A percentile compares a stretch with the other conserved stretches of the same genome.
These are phyloP conservation scores for Populus alba DNA, from an alignment of 345 rosid species.

Conservation along the genomic window DNA sequence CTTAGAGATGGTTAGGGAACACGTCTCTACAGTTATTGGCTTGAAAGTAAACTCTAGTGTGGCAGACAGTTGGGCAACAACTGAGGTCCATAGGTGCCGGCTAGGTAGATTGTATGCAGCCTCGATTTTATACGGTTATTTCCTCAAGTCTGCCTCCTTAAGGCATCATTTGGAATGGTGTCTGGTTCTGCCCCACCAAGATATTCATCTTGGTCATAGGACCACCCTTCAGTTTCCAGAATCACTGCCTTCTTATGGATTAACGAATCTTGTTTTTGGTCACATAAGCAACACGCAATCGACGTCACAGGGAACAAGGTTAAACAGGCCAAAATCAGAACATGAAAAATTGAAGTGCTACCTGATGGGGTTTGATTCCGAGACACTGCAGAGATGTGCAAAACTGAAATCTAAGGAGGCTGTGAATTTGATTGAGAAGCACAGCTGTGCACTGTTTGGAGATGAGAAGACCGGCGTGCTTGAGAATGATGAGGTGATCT, in stretches of 20 bases:
- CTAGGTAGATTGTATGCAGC: slow-evolving; percentile 56
- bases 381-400: slow-evolving; percentile 65
- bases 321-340: slow-evolving; percentile 18
- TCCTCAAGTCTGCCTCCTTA: slow-evolving; percentile 69
- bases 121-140: slow-evolving; percentile 81
- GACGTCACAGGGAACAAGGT: slow-evolving; percentile 21
- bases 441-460: slow-evolving; percentile 67
- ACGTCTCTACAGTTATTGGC: slow-evolving; percentile 67
- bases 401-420: slow-evolving; percentile 70
- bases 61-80: slow-evolving; percentile 80
- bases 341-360: slow-evolving; percentile 53
- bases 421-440: slow-evolving; percentile 63
- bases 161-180: slow-evolving; percentile 66
- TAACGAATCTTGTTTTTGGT: slow-evolving; percentile 49
- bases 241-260: slow-evolving; percentile 21
- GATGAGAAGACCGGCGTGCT: slow-evolving; percentile 35
- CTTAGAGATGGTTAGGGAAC: slow-evolving; percentile 75
- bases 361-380: slow-evolving; percentile 63
- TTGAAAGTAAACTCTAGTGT: slow-evolving; percentile 71
- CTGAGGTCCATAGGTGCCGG: slow-evolving; percentile 49
- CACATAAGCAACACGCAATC: slow-evolving; percentile 8
- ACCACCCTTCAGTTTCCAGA: slow-evolving; percentile 40
- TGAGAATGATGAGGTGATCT: slow-evolving; percentile 44
- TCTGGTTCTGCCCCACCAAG: slow-evolving; percentile 29
- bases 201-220: slow-evolving; percentile 19